Percentiles rank a stretch among this genome's conserved stretches.
phyloP scores from a whole-genome alignment of 768 basidiomycete genomes.

The Leccinellum albellum region DNA sequence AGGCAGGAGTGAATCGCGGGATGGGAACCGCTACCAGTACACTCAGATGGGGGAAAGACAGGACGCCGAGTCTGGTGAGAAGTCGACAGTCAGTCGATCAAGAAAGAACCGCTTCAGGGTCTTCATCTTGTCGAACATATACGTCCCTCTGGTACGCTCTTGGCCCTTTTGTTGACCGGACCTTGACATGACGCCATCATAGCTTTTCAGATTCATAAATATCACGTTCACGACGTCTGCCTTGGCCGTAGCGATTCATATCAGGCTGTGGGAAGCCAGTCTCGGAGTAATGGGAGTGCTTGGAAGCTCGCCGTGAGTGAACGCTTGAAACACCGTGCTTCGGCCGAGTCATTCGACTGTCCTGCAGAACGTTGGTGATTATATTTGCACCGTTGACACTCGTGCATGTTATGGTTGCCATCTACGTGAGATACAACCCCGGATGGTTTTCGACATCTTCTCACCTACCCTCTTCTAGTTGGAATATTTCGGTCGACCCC shows the following conservation, averaged over 20 bases:
- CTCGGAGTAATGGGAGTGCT: slow-evolving; percentile 61
- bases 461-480: slow-evolving; percentile 45
- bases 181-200: slow-evolving; percentile 10
- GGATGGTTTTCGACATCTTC: slow-evolving; percentile 7
- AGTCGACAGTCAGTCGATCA: slow-evolving; percentile 26
- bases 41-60: slow-evolving; percentile 15
- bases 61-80: slow-evolving; percentile 30
- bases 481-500: slow-evolving; percentile 88
- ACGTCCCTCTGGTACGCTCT: slow-evolving; percentile 69
- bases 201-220: slow-evolving; percentile 85
- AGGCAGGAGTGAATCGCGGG: slow-evolving; percentile 10
- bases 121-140: slow-evolving; percentile 71
- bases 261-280: slow-evolving; percentile 55
- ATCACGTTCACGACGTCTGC: slow-evolving; percentile 78
- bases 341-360: neutral
- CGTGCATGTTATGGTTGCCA: slow-evolving; percentile 78
- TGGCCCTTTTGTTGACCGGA: neutral
- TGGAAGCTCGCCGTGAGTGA: slow-evolving; percentile 75
- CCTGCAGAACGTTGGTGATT: slow-evolving; percentile 67
- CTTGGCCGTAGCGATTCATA: slow-evolving; percentile 73
- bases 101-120: slow-evolving; percentile 50
- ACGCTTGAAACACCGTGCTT: neutral
- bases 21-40: slow-evolving; percentile 14
- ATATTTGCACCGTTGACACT: slow-evolving; percentile 83
- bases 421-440: slow-evolving; percentile 59